Evolutionary conservation across 2,329 filamentous ascomycete species (phyloP).

Genomic region (Curvularia sp.): DNA sequence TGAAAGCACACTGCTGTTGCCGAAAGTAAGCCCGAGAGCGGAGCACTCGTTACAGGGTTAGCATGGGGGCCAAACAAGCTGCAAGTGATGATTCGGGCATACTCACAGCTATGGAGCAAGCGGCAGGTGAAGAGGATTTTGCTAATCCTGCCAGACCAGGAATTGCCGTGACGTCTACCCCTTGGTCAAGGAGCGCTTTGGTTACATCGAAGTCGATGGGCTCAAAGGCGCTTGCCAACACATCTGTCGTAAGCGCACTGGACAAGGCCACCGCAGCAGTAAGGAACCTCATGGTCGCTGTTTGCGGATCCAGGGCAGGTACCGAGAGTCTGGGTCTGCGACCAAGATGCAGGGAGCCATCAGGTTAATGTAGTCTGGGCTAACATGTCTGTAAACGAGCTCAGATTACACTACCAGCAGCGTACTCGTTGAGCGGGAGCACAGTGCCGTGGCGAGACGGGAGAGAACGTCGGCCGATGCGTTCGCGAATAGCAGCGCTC

Average conservation of each 20-base stretch:
- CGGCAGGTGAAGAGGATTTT: conserved; percentile 12
- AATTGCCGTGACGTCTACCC: conserved; percentile 26
- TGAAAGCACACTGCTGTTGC: conserved; percentile 21
- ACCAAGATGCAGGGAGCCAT: conserved; percentile 14
- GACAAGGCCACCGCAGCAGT: conserved; percentile 7
- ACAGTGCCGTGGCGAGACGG: conserved; percentile 1
- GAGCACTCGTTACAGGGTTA: conserved; percentile 24
- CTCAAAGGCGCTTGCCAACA: conserved; percentile 22
- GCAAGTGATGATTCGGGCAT: background rate
- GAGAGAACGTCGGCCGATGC: background rate
- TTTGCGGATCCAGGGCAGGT: conserved; percentile 4
- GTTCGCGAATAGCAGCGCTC: conserved; percentile 3
- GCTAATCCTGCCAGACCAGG: conserved; percentile 21
- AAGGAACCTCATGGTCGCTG: conserved; percentile 16
- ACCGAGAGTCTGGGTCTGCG: conserved; percentile 9
- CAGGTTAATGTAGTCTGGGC: conserved; percentile 13
- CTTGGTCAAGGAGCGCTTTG: conserved; percentile 25
- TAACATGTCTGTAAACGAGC: background rate
- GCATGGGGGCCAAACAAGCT: background rate
- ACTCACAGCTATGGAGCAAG: conserved; percentile 34
- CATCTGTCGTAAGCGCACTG: conserved; percentile 7
- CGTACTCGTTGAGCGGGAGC: conserved; percentile 8
- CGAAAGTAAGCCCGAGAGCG: conserved; percentile 22
- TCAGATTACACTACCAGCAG: conserved; percentile 1
- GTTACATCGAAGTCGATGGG: conserved; percentile 29